phyloP scores from a whole-genome alignment of 2,329 filamentous ascomycete genomes.

The Aspergillus spinulosporus region DNA sequence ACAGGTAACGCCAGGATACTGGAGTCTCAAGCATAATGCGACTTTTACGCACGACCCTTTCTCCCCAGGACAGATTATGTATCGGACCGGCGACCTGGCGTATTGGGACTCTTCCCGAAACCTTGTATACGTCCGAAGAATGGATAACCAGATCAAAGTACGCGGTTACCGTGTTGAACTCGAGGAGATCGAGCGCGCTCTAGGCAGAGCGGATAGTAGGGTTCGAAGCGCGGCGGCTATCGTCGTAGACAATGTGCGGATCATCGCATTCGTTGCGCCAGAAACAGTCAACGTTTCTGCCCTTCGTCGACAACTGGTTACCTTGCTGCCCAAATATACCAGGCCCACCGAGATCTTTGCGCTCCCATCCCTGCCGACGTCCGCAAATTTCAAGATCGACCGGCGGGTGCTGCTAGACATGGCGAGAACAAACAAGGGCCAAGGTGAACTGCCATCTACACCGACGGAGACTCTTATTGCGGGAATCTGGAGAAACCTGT shows the following conservation, averaged over 20 bases:
- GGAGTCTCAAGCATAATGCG: neutral
- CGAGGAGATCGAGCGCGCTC: conserved; percentile 39
- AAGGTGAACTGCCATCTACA: neutral
- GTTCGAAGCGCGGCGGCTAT: neutral
- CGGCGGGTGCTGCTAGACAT: neutral
- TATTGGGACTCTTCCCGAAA: neutral
- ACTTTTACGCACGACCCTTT: neutral
- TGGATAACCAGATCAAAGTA: conserved; percentile 26
- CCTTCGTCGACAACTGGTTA: neutral
- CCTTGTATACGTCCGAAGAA: conserved; percentile 23
- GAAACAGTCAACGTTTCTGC: neutral
- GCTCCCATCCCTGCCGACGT: neutral
- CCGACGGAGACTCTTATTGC: neutral
- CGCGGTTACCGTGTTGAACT: conserved; percentile 44
- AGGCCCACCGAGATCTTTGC: neutral
- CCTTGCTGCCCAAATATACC: neutral
- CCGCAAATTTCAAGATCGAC: neutral
- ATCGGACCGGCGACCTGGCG: neutral
- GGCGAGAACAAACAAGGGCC: neutral
- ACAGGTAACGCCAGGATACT: neutral
- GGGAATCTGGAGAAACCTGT: neutral
- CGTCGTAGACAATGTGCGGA: neutral
- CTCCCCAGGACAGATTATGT: neutral
- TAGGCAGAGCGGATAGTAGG: neutral
- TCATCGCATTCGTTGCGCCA: neutral